Conservation (phyloP, 345 rosid species). For the Bruguiera sexangula region DNA sequence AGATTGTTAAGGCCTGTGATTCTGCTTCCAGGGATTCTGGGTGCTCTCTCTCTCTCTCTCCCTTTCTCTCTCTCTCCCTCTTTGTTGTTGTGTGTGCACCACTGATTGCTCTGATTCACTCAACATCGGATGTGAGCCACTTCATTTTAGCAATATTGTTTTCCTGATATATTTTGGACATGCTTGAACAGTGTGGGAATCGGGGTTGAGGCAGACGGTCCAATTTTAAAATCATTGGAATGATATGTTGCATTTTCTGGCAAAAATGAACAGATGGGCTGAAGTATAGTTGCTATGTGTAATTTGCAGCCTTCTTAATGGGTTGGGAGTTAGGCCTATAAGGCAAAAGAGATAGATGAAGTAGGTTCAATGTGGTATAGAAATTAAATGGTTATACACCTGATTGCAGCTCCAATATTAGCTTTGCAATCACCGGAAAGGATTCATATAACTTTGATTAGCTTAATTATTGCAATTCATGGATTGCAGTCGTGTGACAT, state of each 20-base stretch:
- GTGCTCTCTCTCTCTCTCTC: constrained; percentile 23
- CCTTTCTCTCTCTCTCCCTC: neutral
- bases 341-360: neutral
- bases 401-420: neutral
- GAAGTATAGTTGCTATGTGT: neutral
- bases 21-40: constrained; percentile 52
- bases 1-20: constrained; percentile 59
- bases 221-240: neutral
- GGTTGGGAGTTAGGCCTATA: neutral
- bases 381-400: neutral
- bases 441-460: neutral
- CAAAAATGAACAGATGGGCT: neutral
- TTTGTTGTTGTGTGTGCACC: neutral
- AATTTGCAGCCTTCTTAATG: neutral
- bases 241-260: neutral
- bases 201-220: neutral
- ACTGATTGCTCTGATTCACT: neutral
- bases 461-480: neutral
- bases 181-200: neutral
- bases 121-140: neutral
- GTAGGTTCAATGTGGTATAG: neutral
- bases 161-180: neutral
- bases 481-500: constrained; percentile 45
- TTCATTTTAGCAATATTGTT: neutral
- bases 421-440: neutral